Base-by-base conservation (phyloP, 2,329 filamentous ascomycete species). In the Cytospora paraplurivora region DNA sequence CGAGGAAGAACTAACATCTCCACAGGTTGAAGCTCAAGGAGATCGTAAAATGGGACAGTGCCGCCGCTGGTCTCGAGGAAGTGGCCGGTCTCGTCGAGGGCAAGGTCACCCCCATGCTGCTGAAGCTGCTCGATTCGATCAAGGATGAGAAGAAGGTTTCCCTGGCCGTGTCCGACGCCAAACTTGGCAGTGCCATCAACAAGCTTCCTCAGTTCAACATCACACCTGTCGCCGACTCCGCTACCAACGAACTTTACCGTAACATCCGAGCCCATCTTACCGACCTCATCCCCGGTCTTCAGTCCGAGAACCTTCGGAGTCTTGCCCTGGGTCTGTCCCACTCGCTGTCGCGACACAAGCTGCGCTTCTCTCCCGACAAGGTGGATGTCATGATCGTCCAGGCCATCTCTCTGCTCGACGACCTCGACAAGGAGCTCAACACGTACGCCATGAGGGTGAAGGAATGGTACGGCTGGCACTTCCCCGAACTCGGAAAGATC, bases 401-500 rank as follows among this genome's bases (percentile, higher is more conserved):
- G 80, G 93, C 93, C 63, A 95, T 99, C 75, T 89, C 90, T 68
- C 86, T 97, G 58, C 84, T 99, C 54, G 95, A 99, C 75, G 95
- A 99, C 69, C 82, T 99, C 67, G 95, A 99, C 82, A 99, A 99
- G 84, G 95, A 99, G 79, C 83, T 99, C 68, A 99, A 99, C 82
- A 95, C 92, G 71, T 98, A 97, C 75, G 94, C 95, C 68, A 99
- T 99, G 95, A 86, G 95, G 77, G 93, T 97, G 67, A 98, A 98
- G 87, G 95, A 99, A 79, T 99, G 95, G 95, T 99, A 99, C 76
- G 95, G 95, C 73, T 99, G 95, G 95, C 95, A 98, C 79, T 99
- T 98, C 82, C 95, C 95, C 49, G 95, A 99, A 82, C 88, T 99
- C 85, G 93, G 92, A 74, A 94, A 93, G 80, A 97, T 98, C 74